Conservation (phyloP, 202 grass and related monocot genomes). For the Panicum virgatum region DNA sequence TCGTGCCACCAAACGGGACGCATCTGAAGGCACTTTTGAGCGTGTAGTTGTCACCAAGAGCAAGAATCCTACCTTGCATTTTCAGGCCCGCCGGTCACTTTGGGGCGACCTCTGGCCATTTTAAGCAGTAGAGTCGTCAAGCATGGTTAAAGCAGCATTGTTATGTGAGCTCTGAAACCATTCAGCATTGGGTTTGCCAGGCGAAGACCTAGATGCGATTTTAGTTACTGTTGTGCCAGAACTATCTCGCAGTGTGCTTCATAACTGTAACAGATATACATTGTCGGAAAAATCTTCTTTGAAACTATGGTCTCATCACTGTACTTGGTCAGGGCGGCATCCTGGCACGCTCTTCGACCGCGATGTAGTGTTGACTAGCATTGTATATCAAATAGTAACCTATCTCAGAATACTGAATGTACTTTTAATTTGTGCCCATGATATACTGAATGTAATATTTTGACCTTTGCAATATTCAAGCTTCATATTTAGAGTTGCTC, state of each 20-base stretch:
- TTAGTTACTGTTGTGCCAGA: not conserved
- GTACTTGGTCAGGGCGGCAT: not conserved
- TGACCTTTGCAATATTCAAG: too few relatives aligned
- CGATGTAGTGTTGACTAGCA: too few relatives aligned
- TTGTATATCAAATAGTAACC: too few relatives aligned
- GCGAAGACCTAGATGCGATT: not conserved
- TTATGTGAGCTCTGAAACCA: not conserved
- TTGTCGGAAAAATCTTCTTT: not conserved
- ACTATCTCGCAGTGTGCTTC: not conserved
- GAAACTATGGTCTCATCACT: too few relatives aligned
- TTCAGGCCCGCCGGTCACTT: constrained; percentile 83
- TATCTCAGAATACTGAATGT: not conserved
- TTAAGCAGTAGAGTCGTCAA: constrained; percentile 19
- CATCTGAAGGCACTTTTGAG: constrained; percentile 75
- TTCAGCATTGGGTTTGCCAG: not conserved
- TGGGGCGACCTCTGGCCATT: constrained; percentile 99
- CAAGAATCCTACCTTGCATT: constrained; percentile 75
- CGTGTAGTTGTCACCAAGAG: constrained; percentile 80
- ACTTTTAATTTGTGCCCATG: too few relatives aligned
- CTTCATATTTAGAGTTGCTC: too few relatives aligned
- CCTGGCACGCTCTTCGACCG: not conserved
- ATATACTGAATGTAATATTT: too few relatives aligned
- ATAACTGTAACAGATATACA: not conserved
- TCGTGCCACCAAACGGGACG: constrained; percentile 78
- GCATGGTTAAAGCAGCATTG: not conserved